Conservation (phyloP, 1,139 yeast genomes). For the Suhomyces bribrorum region DNA sequence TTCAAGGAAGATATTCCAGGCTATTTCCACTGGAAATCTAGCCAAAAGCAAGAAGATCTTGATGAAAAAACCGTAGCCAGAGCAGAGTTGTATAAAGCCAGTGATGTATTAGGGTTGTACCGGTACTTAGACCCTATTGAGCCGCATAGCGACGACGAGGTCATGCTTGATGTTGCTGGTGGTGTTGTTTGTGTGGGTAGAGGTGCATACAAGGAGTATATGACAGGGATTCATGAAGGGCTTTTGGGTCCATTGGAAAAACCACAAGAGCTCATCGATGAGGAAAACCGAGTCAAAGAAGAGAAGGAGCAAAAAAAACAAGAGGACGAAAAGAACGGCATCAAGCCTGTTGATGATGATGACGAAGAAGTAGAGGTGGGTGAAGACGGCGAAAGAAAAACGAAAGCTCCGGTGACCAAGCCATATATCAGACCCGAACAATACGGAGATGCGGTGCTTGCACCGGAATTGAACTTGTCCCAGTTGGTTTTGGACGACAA, state of each 20-base stretch:
- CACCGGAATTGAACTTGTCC: conserved; percentile 56
- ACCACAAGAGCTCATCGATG: conserved; percentile 44
- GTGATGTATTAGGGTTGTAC: conserved; percentile 62
- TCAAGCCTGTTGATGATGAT: conserved; percentile 17
- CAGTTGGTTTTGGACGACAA: conserved; percentile 30
- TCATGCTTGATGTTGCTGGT: conserved; percentile 55
- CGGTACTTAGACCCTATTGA: conserved; percentile 35
- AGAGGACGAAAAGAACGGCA: conserved; percentile 18
- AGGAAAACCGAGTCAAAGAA: conserved; percentile 28
- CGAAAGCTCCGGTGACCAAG: conserved; percentile 50
- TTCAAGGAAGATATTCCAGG: conserved; percentile 16
- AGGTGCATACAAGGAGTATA: conserved; percentile 92
- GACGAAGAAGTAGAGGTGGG: conserved; percentile 19
- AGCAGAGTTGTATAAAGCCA: conserved; percentile 49
- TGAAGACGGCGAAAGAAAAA: conserved; percentile 29
- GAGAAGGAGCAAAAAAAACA: conserved; percentile 19
- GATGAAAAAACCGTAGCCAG: conserved; percentile 28
- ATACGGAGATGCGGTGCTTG: conserved; percentile 54
- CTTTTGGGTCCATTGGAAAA: conserved; percentile 84
- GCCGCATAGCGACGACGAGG: conserved; percentile 50
- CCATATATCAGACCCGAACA: conserved; percentile 64
- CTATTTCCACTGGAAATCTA: conserved; percentile 10
- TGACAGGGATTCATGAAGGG: conserved; percentile 92
- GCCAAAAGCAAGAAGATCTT: conserved; percentile 14
- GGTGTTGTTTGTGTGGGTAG: conserved; percentile 93